Evolutionary conservation across 805 yeast species (phyloP).

Genomic region (Yamadazyma akitaensis): DNA sequence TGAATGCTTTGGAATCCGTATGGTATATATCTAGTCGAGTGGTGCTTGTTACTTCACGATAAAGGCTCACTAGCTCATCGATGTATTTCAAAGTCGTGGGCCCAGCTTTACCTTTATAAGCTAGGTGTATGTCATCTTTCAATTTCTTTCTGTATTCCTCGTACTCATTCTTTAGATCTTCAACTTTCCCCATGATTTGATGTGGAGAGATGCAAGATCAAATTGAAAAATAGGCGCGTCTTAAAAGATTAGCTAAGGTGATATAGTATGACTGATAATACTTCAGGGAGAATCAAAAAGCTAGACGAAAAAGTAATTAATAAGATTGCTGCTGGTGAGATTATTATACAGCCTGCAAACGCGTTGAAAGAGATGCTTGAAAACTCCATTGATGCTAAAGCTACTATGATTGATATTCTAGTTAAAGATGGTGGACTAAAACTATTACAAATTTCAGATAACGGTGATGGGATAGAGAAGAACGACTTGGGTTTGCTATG

Average conservation of each 20-base stretch:
- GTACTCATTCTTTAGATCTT: slow-evolving; percentile 2
- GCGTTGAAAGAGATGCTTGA: slow-evolving; percentile 92
- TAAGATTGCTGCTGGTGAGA: slow-evolving; percentile 95
- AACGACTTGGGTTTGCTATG: slow-evolving; percentile 80
- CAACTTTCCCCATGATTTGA: neutral
- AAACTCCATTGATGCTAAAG: slow-evolving; percentile 84
- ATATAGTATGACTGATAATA: neutral
- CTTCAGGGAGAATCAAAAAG: slow-evolving; percentile 14
- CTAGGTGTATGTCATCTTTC: slow-evolving; percentile 9
- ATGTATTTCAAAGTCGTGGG: slow-evolving; percentile 9
- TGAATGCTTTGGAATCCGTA: slow-evolving; percentile 62
- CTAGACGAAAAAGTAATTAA: slow-evolving; percentile 75
- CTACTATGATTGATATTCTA: slow-evolving; percentile 69
- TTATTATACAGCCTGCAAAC: slow-evolving; percentile 88
- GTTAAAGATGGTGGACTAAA: slow-evolving; percentile 94
- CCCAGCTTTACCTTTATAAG: slow-evolving; percentile 13
- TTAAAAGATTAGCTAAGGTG: neutral
- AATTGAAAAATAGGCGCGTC: neutral
- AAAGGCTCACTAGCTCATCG: slow-evolving; percentile 11
- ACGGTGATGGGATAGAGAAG: slow-evolving; percentile 76
- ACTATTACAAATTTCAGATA: slow-evolving; percentile 80
- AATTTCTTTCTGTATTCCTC: slow-evolving; percentile 9
- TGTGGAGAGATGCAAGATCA: neutral
- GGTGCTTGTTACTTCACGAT: slow-evolving; percentile 1
- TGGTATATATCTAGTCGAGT: slow-evolving; percentile 18